These are phyloP conservation scores for Lolium perenne DNA, from an alignment of 176 grass and related monocot genomes.

Conservation along the genomic window DNA sequence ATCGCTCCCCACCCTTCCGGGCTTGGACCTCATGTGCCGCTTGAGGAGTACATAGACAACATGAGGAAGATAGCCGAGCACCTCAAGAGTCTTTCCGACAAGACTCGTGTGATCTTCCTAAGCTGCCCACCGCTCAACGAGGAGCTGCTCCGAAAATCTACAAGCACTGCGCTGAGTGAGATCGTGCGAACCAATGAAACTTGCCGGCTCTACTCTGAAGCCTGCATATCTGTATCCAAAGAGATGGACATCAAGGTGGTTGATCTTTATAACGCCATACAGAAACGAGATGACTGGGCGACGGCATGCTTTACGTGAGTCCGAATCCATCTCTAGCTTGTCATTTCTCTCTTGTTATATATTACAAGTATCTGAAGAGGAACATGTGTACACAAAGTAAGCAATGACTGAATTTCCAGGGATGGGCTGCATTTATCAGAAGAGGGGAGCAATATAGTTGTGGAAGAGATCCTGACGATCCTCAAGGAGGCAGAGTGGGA, in stretches of 20 bases:
- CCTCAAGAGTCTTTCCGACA: constrained; percentile 81
- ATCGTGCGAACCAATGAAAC: constrained; percentile 72
- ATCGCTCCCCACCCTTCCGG: constrained; percentile 67
- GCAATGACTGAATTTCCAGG: constrained; percentile 2
- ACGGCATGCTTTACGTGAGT: constrained; percentile 79
- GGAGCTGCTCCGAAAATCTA: constrained; percentile 56
- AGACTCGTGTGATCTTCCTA: constrained; percentile 73
- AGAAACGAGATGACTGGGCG: constrained; percentile 64
- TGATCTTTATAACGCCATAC: constrained; percentile 77
- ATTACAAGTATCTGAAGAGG: constrained; percentile 25
- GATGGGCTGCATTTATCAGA: constrained; percentile 74
- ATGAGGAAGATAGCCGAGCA: constrained; percentile 80
- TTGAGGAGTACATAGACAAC: constrained; percentile 82
- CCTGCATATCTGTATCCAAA: constrained; percentile 66
- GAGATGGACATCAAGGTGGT: constrained; percentile 87
- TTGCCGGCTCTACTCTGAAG: constrained; percentile 72
- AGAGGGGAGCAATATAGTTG: constrained; percentile 41
- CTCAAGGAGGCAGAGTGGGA: constrained; percentile 89
- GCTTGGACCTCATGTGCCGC: constrained; percentile 83
- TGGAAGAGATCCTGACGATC: constrained; percentile 44
- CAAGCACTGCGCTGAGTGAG: constrained; percentile 57
- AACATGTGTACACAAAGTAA: neutral
- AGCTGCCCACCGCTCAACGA: constrained; percentile 88
- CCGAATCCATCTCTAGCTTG: neutral
- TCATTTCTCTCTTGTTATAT: neutral